Conservation (phyloP, 805 yeast species). For the Blastobotrys peoriensis region DNA sequence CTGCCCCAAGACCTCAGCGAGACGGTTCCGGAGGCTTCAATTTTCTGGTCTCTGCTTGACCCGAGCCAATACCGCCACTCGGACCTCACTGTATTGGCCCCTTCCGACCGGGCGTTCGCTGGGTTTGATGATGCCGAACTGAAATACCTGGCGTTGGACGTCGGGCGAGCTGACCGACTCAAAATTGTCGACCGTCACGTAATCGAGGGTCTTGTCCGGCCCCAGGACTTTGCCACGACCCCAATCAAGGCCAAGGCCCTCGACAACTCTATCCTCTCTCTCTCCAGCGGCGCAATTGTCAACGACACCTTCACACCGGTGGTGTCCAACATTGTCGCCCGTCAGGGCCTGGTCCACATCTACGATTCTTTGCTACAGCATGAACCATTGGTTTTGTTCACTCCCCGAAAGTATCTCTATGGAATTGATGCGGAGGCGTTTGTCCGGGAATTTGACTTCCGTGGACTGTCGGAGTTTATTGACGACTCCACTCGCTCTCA, state of each 20-base stretch:
- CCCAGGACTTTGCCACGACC: constrained; percentile 4
- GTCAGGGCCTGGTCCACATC: constrained; percentile 46
- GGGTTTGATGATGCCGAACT: constrained; percentile 38
- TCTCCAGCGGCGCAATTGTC: constrained; percentile 34
- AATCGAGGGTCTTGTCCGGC: constrained; percentile 38
- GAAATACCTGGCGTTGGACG: constrained; percentile 34
- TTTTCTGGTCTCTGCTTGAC: constrained; percentile 6
- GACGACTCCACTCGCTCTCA: constrained; percentile 44
- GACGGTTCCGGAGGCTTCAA: constrained; percentile 7
- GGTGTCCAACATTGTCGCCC: constrained; percentile 37
- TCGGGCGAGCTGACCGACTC: constrained; percentile 15
- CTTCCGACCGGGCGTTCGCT: constrained; percentile 36
- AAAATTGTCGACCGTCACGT: constrained; percentile 35
- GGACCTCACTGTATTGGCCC: constrained; percentile 39
- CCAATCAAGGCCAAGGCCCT: neutral
- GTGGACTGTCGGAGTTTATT: constrained; percentile 50
- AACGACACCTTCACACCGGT: constrained; percentile 33
- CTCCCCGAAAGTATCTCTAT: constrained; percentile 51
- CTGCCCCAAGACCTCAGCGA: constrained; percentile 22
- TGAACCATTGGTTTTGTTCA: constrained; percentile 33
- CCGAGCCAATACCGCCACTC: constrained; percentile 11
- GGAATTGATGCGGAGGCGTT: constrained; percentile 57
- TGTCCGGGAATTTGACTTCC: constrained; percentile 63
- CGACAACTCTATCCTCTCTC: constrained; percentile 14
- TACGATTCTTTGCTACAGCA: constrained; percentile 33